Base-by-base conservation (phyloP, 345 rosid genomes). In the Leavenworthia alabamica region DNA sequence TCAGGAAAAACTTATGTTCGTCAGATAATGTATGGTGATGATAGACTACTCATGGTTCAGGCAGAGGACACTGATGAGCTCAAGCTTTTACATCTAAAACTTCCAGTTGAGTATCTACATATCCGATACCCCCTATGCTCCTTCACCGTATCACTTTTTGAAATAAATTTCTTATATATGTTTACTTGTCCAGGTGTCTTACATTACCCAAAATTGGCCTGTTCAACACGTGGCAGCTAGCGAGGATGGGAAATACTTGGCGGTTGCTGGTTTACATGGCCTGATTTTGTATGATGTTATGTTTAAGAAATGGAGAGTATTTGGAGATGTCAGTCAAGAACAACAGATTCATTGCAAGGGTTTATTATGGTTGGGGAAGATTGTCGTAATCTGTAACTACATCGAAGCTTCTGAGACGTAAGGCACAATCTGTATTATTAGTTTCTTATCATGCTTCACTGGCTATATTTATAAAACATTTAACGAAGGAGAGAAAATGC, bases 141-240 rank as follows among this genome's bases (percentile, higher is more conserved):
- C 46, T 47, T 62, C 66, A 49, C 67, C 45, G 10, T 61, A 40
- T 19, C 60, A 29, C 17, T 70, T 43, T 62, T 74, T 76, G 43
- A 83, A 62, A 37, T 28, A 56, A 20, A 16, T 64, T 39, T 74
- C 51, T 54, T 11, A 37, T 37, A 62, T 62, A 46, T 50, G 28
- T 60, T 77, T 53, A 43, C 67, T 68, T 77, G 63, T 46, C 45
- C 80, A 93, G 99, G 96, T 82, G 67, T 82, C 94, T 32, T 87
- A 93, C 68, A 79, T 89, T 63, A 82, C 91, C 29, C 97, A 87
- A 33, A 93, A 93, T 73, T 93, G 99, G 99, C 99, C 99, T n/a
- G 88, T 93, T 63, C 99, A 85, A 70, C 97, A 93, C 70, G 99
- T 87, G 63, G 96, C 97, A 41, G 91, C 99, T 63, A 89, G 96